Conservation (phyloP, 2,329 filamentous ascomycete genomes). For the Colletotrichum zoysiae region DNA sequence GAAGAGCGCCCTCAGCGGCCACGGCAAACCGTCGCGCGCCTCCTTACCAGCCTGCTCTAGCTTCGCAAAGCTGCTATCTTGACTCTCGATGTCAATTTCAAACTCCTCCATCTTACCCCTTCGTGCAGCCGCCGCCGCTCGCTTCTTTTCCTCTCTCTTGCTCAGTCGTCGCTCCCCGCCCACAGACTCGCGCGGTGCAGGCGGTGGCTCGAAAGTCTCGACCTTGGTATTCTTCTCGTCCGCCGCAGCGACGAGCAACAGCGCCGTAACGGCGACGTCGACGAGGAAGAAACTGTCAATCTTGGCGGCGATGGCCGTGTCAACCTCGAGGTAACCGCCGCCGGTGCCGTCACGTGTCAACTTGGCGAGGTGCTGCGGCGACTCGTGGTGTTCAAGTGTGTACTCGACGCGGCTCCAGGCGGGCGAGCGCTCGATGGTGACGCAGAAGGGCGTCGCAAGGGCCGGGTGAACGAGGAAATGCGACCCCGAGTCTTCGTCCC, state of each 20-base stretch:
- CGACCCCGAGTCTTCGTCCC: slow-evolving; percentile 71
- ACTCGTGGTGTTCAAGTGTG: slow-evolving; percentile 74
- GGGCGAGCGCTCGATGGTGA: slow-evolving; percentile 69
- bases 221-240: slow-evolving; percentile 66
- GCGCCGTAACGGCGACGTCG: slow-evolving; percentile 71
- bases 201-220: slow-evolving; percentile 72
- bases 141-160: slow-evolving; percentile 45
- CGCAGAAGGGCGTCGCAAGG: slow-evolving; percentile 72
- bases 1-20: slow-evolving; percentile 61
- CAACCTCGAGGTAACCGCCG: slow-evolving; percentile 70
- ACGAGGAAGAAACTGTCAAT: slow-evolving; percentile 72
- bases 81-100: slow-evolving; percentile 74
- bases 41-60: slow-evolving; percentile 51
- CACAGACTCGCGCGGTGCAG: slow-evolving; percentile 48
- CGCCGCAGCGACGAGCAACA: slow-evolving; percentile 69
- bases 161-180: slow-evolving; percentile 48
- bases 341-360: slow-evolving; percentile 72
- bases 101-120: slow-evolving; percentile 66
- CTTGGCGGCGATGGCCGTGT: slow-evolving; percentile 69
- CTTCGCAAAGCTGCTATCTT: slow-evolving; percentile 62
- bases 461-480: slow-evolving; percentile 75
- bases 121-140: slow-evolving; percentile 41
- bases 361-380: slow-evolving; percentile 70
- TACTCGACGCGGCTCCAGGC: slow-evolving; percentile 74
- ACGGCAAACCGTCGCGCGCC: slow-evolving; percentile 63